Evolutionary conservation across 1,284 basidiomycete species (phyloP).

Genomic region (Malassezia restricta): DNA sequence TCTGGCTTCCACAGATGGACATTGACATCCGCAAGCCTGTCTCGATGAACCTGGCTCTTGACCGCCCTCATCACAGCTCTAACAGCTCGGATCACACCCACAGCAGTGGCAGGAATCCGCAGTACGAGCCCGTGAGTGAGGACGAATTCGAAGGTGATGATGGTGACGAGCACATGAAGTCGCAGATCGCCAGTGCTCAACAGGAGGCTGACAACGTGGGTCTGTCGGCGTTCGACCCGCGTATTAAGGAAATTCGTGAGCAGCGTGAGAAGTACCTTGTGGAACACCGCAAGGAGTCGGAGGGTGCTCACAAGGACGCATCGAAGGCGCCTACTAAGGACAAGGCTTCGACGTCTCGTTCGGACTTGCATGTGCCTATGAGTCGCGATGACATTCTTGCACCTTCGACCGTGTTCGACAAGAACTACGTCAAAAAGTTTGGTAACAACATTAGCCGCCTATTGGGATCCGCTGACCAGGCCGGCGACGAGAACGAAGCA

Average conservation of each 20-base stretch:
- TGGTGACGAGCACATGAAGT: slow-evolving; percentile 14
- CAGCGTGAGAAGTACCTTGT: slow-evolving; percentile 40
- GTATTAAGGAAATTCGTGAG: slow-evolving; percentile 36
- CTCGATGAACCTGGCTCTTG: slow-evolving; percentile 32
- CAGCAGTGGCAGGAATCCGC: slow-evolving; percentile 14
- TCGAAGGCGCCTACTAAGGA: slow-evolving; percentile 10
- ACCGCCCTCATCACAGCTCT: slow-evolving; percentile 30
- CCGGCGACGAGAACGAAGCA: slow-evolving; percentile 43
- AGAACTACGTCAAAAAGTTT: slow-evolving; percentile 41
- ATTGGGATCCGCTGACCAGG: slow-evolving; percentile 24
- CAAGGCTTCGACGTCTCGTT: slow-evolving; percentile 14
- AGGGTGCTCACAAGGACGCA: slow-evolving; percentile 23
- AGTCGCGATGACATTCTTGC: slow-evolving; percentile 39
- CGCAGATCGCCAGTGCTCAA: slow-evolving; percentile 27
- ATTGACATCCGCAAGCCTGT: slow-evolving; percentile 48
- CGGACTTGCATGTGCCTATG: slow-evolving; percentile 11
- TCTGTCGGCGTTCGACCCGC: slow-evolving; percentile 35
- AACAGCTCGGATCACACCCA: slow-evolving; percentile 33
- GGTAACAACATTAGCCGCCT: slow-evolving; percentile 38
- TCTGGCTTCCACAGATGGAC: slow-evolving; percentile 88
- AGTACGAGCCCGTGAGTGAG: slow-evolving; percentile 42
- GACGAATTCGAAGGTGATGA: slow-evolving; percentile 44
- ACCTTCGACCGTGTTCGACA: slow-evolving; percentile 36
- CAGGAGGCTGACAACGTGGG: slow-evolving; percentile 40
- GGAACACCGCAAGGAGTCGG: slow-evolving; percentile 35